Evolutionary conservation across 2,329 filamentous ascomycete species (phyloP), one percentile per base, ranked within the genome.

Genomic region (Ophiocordyceps camponoti-saundersi): DNA sequence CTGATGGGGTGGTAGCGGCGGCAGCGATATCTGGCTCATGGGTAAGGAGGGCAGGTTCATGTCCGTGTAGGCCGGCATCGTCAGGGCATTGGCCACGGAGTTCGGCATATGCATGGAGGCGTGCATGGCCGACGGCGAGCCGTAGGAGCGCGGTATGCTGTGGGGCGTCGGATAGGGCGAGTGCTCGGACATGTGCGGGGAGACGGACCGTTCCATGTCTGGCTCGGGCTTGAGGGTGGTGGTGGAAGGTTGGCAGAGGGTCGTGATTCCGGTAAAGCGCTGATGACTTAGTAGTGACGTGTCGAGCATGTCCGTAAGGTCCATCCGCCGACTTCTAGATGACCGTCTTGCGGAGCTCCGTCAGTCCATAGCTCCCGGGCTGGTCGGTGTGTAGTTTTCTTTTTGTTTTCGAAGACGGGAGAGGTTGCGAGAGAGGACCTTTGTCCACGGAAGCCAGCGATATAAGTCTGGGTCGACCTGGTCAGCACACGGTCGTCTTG

Each of bases 141-240:
- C 69, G 53, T 76, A 78, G 1, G 70, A 64, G 49, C 71, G 63
- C 16, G 64, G 62, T 53, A 72, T 63, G 48, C 65, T 67, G 55
- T 70, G 67, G 41, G 64, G 62, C 44, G 64, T 67, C 2, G 73
- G 75, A 57, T 74, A 75, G 49, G 72, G 68, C 6, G 73, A 77
- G 57, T 73, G 70, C 53, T 78, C 75, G 15, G 75, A 78, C 48
- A 73, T 73, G 59, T 79, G 75, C 11, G 75, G 73, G 7, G 75
- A 78, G 53, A 67, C 70, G 44, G 72, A 69, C 48, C 73, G 70
- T 48, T 78, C 74, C 56, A 77, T 68, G 16, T 53, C 57, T 44
- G 61, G 55, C 45, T 65, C 63, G 44, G 56, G 53, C 50, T 65
- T 65, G 49, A 63, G 54, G 50, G 62, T 55, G 47, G 62, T 55